phyloP scores from a whole-genome alignment of 1,284 basidiomycete species.

The Ceratobasidium papillatum region DNA sequence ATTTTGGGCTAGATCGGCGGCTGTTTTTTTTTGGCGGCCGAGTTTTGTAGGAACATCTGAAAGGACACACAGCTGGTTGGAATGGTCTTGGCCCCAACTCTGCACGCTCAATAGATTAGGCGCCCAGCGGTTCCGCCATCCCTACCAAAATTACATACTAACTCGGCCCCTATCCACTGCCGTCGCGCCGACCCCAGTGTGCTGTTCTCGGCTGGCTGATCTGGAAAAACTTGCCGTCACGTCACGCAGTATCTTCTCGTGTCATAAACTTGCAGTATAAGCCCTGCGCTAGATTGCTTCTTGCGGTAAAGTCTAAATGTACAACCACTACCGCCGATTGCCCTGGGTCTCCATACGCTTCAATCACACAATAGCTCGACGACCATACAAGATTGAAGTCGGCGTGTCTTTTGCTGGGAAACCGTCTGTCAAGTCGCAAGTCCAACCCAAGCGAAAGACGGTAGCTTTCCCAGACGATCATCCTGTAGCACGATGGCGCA shows the following conservation, averaged over 20 bases:
- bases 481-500: constrained; percentile 33
- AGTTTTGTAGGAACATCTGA: too few species aligned
- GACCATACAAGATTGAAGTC: constrained; percentile 41
- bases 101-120: not conserved
- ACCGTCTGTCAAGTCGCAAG: constrained; percentile 11
- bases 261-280: not conserved
- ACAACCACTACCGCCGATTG: not conserved
- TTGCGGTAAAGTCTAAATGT: not conserved
- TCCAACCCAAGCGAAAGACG: constrained; percentile 19
- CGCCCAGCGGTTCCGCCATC: not conserved
- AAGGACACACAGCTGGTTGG: too few species aligned
- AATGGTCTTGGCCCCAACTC: too few species aligned
- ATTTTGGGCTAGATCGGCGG: too few species aligned
- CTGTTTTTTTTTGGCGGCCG: too few species aligned
- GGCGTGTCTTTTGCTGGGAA: constrained; percentile 39
- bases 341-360: not conserved
- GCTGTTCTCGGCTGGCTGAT: not conserved
- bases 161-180: not conserved
- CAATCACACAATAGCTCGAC: constrained; percentile 1
- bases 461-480: constrained; percentile 36
- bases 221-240: not conserved
- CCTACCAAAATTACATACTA: not conserved
- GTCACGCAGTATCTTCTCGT: not conserved
- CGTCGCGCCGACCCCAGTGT: not conserved
- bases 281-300: not conserved